A percentile compares a stretch with the other conserved stretches of the same genome.
phyloP scores from a whole-genome alignment of 2,329 filamentous ascomycete genomes.

The Ceratocystis huliohia region DNA sequence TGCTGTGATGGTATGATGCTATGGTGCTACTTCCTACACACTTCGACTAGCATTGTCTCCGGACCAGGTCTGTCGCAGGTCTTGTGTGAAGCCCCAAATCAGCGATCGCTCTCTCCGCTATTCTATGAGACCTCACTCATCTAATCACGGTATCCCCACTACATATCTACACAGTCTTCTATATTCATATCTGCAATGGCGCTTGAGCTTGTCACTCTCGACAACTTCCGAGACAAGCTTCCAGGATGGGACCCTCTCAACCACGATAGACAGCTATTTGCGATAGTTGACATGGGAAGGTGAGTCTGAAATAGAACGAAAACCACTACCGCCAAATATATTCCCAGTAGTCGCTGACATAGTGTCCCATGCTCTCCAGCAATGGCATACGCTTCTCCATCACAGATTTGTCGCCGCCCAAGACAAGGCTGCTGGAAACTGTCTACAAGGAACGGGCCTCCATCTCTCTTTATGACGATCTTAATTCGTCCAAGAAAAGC shows the following conservation, averaged over 20 bases:
- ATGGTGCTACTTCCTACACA: too few relatives aligned
- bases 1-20: neutral
- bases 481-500: conserved; percentile 37
- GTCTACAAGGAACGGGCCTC: conserved; percentile 64
- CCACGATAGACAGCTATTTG: conserved; percentile 39
- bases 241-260: conserved; percentile 35
- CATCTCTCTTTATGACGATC: conserved; percentile 79
- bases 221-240: conserved; percentile 38
- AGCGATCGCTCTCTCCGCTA: neutral
- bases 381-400: conserved; percentile 93
- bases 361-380: conserved; percentile 33
- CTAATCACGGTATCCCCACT: neutral
- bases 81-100: neutral
- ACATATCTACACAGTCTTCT: neutral
- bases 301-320: conserved; percentile 23
- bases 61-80: neutral
- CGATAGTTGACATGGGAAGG: conserved; percentile 50
- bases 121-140: too few relatives aligned
- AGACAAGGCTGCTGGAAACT: conserved; percentile 59
- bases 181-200: conserved; percentile 24
- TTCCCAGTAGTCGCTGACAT: neutral
- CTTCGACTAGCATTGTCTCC: neutral
- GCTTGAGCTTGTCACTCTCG: conserved; percentile 37
- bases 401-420: conserved; percentile 60
- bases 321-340: neutral